phyloP scores from a whole-genome alignment of 768 basidiomycete genomes.

The Mrakia frigida region DNA sequence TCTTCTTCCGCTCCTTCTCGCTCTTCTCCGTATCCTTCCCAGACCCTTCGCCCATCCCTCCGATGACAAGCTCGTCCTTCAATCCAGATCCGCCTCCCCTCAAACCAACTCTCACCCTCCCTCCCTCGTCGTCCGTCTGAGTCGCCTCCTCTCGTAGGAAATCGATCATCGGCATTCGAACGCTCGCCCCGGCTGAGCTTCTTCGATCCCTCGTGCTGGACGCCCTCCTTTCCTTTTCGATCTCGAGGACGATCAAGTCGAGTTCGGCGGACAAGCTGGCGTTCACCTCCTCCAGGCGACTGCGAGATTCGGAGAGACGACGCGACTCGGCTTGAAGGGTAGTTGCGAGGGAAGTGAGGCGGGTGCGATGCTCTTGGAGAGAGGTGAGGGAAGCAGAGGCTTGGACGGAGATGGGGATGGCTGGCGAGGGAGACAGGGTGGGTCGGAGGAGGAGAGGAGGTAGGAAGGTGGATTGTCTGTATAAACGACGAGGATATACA shows the following conservation, averaged over 20 bases:
- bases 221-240: not conserved
- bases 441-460: not conserved
- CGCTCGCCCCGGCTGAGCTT: not conserved
- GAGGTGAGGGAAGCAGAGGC: not conserved
- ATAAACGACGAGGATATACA: not conserved
- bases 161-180: not conserved
- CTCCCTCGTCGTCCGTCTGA: constrained; percentile 10
- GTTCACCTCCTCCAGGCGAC: not conserved
- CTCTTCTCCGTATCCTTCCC: too few relatives aligned
- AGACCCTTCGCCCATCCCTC: not conserved
- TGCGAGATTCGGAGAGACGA: not conserved
- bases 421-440: not conserved
- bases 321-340: not conserved
- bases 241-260: not conserved
- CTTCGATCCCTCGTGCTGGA: not conserved
- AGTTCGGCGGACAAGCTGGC: not conserved
- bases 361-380: not conserved
- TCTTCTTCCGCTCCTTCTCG: not conserved
- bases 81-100: not conserved
- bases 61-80: not conserved
- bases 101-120: not conserved
- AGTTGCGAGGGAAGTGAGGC: not conserved
- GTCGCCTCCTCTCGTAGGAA: not conserved
- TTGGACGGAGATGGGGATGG: not conserved
- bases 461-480: not conserved